Base-by-base conservation (phyloP, 2,329 filamentous ascomycete species). In the Chalara sp. region DNA sequence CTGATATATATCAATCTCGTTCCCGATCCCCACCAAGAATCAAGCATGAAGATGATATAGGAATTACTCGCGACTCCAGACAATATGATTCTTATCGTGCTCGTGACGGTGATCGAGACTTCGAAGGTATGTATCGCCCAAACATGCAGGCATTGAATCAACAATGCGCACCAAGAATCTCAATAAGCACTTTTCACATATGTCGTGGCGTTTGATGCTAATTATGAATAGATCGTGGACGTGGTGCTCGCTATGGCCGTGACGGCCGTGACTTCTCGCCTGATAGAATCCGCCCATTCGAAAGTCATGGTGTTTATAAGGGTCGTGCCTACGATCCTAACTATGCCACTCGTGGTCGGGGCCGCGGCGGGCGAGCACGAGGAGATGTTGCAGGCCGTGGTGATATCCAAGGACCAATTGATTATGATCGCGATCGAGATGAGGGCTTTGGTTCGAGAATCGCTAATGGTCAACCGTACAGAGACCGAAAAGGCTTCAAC, bases 251-350 rank as follows among this genome's bases (percentile, higher is more conserved):
- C 32, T 49, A 56, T 51, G 59, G 56, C 33, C 55, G 51, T 43
- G 50, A 53, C n/a, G 55, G 56, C 43, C 39, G n/a, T 12, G 32
- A 39, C 8, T 13, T 21, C 31, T 39, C 12, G 32, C 11, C 35
- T 13, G 45, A 56, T 28, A 45, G 50, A 41, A 43, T 51, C 8
- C 55, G 59, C 32, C 46, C 47, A 12, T 59, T 52, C 53, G 54
- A 59, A 29, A 29, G 41, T 29, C 51, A 51, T 11, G 59, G 58
- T 40, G 48, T 48, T 32, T 64, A 65, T 45, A 54, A 46, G 56
- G 62, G 63, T 37, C 54, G 53, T 44, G 49, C 54, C 6, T 66
- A 52, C 49, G 62, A 66, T 58, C 59, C 64, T 30, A 61, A 60
- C 46, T 64, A 52, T 53, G 8, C 8, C n/a, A n/a, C 8, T 10